Conservation (phyloP, 208 protist genomes). For the Leishmania turanica region DNA sequence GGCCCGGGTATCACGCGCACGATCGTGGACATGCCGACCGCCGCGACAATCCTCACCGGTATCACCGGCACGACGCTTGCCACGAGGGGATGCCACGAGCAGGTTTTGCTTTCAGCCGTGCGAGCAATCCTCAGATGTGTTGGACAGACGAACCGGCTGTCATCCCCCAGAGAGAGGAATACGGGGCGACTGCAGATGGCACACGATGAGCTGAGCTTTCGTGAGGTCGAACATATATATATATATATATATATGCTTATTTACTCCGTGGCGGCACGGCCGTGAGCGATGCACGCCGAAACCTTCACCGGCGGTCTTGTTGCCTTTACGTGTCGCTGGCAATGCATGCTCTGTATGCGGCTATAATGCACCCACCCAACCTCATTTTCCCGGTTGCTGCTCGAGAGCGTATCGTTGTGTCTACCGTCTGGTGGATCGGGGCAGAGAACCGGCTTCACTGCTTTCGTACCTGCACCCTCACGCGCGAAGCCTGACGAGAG, state of each 20-base stretch:
- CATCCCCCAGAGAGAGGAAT: constrained; percentile 5
- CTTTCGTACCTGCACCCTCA: constrained; percentile 7
- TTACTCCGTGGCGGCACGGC: not conserved
- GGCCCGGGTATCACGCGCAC: not conserved
- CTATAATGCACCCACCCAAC: not conserved
- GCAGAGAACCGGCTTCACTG: not conserved
- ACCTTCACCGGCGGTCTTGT: too few relatives aligned
- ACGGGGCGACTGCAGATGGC: not conserved
- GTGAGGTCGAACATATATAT: not conserved
- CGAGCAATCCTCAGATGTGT: not conserved
- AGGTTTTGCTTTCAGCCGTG: constrained; percentile 1
- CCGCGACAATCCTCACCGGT: not conserved
- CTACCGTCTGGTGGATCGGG: not conserved
- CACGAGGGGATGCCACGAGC: not conserved
- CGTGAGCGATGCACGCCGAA: not conserved
- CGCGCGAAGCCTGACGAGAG: not conserved
- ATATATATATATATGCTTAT: too few relatives aligned
- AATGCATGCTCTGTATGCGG: not conserved
- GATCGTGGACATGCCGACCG: not conserved
- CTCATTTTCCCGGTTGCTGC: not conserved
- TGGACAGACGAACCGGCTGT: not conserved
- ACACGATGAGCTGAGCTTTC: constrained; percentile 4
- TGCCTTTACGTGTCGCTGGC: too few relatives aligned
- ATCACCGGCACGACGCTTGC: not conserved
- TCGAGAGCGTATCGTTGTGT: not conserved